Conservation (phyloP, 345 rosid species). For the Arabis hirsuta region DNA sequence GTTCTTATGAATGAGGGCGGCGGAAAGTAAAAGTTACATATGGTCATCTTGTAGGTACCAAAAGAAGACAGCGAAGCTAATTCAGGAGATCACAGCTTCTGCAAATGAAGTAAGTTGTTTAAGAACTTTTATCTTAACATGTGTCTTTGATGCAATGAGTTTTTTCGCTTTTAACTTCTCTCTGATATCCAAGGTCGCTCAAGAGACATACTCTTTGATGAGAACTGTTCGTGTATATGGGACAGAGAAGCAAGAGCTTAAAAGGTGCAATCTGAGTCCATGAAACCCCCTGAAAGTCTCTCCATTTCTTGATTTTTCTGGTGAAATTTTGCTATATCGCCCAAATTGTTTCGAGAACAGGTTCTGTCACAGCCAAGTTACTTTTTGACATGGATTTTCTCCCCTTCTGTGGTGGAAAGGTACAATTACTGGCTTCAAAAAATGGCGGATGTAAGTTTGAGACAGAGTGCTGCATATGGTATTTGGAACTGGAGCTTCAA, state of each 20-base stretch:
- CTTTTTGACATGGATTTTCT: constrained; percentile 34
- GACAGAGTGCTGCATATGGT: constrained; percentile 98
- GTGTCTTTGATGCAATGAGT: constrained; percentile 20
- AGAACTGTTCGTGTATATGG: constrained; percentile 97
- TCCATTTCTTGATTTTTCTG: constrained; percentile 15
- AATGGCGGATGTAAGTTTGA: constrained; percentile 80
- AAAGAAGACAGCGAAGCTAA: constrained; percentile 88
- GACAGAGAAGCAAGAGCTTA: constrained; percentile 79
- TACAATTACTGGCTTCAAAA: constrained; percentile 79
- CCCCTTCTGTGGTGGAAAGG: constrained; percentile 51
- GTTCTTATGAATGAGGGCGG: constrained; percentile 22
- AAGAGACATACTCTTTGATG: constrained; percentile 95
- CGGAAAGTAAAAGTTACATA: constrained; percentile 22
- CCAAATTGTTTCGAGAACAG: constrained; percentile 28
- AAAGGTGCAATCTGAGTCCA: constrained; percentile 52
- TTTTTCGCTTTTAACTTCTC: constrained; percentile 12
- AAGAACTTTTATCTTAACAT: constrained; percentile 33
- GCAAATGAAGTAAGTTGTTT: constrained; percentile 75
- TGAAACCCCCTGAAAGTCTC: constrained; percentile 10
- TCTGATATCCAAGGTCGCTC: constrained; percentile 70
- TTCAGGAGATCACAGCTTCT: constrained; percentile 88
- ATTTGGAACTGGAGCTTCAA: constrained; percentile 91
- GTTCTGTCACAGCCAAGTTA: constrained; percentile 23
- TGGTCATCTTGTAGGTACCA: constrained; percentile 69
- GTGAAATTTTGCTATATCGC: not conserved